Base-by-base conservation (phyloP, 352 stramenopile species). In the Phytophthora foliorum region DNA sequence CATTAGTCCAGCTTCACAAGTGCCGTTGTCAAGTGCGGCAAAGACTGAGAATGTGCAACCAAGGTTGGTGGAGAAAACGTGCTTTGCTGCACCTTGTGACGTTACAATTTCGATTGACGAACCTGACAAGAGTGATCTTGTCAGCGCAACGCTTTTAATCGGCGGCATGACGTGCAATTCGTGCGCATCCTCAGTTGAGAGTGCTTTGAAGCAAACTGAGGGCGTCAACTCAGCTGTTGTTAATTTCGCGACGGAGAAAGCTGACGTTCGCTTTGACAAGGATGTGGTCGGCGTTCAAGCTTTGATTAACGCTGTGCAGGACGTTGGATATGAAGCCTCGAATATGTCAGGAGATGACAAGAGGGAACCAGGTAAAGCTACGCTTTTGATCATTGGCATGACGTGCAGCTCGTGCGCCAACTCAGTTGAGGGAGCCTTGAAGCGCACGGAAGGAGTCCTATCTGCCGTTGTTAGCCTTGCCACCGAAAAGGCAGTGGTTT, bases 101-200 rank as follows among this genome's bases (percentile, higher is more conserved):
- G 77, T 75, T 11, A 70, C 78, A 16, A 56, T 94, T 14, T 54
- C 89, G 27, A 72, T 94, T 6, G 82, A 41, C 8, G 49, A 55
- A 3, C 65, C 63, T 25, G 79, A 74, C 56, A 74, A 88, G 44
- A 78, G 62, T 25, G 75, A 91, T 29, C 67, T 88, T 58, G 73
- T 53, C 8, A 74, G 82, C 25, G 82, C 67, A 3, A 81, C 84
- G n/a, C 60, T 95, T 13, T 56, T 92, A 24, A 76, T 95, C 5
- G 85, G 76, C 11, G 92, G 92, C 0, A 98, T 98, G 92, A 97
- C 92, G 17, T 98, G 92, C 65, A 94, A 91, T 39, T 96, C 91
- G 31, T 98, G 92, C 53, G 81, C 90, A 1, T 82, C 83, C 67
- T 95, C 92, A 10, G 86, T 98, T 46, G 88, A 95, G 77, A 76